Percentiles rank a stretch among this genome's conserved stretches.
Conservation (phyloP, 2,329 filamentous ascomycete genomes). For the Colletotrichum simmondsii region DNA sequence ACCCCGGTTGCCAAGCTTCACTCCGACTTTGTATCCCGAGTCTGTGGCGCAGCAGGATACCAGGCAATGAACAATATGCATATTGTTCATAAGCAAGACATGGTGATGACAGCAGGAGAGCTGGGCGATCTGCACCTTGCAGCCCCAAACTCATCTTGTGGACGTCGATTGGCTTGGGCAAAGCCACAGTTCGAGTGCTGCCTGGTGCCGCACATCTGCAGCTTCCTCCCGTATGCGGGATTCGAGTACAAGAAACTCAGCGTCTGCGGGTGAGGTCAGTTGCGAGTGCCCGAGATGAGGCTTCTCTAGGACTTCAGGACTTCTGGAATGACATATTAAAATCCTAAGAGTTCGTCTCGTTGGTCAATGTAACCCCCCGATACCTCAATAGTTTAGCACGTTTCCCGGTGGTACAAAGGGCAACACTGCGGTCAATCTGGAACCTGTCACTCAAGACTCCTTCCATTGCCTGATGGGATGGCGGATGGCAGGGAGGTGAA, state of each 20-base stretch:
- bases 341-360: background rate
- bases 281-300: conserved; percentile 16
- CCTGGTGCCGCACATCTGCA: conserved; percentile 6
- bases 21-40: background rate
- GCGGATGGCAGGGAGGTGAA: conserved; percentile 6
- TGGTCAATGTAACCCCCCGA: background rate
- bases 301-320: background rate
- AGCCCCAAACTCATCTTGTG: background rate
- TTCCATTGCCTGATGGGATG: background rate
- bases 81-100: background rate
- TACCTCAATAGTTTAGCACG: background rate
- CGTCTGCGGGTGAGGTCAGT: background rate
- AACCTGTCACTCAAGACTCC: background rate
- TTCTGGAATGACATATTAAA: background rate
- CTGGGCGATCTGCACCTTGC: conserved; percentile 5
- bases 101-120: background rate
- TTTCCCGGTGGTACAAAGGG: background rate
- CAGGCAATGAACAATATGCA: background rate
- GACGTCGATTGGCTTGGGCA: conserved; percentile 2
- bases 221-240: background rate
- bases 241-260: background rate
- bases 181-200: conserved; percentile 16
- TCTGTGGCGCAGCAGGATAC: conserved; percentile 21
- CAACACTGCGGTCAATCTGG: background rate
- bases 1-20: conserved; percentile 2